Evolutionary conservation across 805 yeast genomes (phyloP), one percentile per base, ranked within the genome.

Genomic region (Ogataea paraovalis): DNA sequence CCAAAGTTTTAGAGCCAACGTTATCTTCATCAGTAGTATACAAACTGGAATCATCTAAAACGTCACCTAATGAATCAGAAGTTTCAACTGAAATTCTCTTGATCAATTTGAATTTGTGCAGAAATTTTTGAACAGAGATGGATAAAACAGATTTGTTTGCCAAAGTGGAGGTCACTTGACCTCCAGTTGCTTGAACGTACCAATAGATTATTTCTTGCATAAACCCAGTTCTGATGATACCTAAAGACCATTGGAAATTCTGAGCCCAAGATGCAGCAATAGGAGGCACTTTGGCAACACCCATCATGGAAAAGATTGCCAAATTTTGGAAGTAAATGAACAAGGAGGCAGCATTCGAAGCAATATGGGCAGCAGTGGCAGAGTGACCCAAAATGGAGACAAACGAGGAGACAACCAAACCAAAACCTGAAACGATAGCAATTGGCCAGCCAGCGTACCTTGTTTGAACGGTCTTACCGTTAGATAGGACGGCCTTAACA

Each of bases 241-340:
- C 99, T 79, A 92, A 79, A 1, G 97, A 83, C 98, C 98, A 92
- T 67, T 81, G 83, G 73, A 94, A 94, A 71, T 92, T 94, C 68
- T 92, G 96, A 28, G 95, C 83, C 99, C 99, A 92, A 2, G 98
- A 91, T 2, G 96, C 89, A 4, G 97, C 98, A 56, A 94, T 91
- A 2, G 99, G 99, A 2, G 99, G 99, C 19, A 89, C 87, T 51
- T 80, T 73, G 19, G 88, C 79, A 27, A 92, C 97, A 47, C 95
- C 97, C 90, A 90, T 85, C 97, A 94, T 91, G 16, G 96, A 79
- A 18, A 92, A 85, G 50, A 92, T 82, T 19, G 97, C 97, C 57
- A 94, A 74, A 48, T 87, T 81, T 72, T 94, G 99, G 79, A 92
- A 94, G 68, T 94, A 94, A 46, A 90, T 82, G 68, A 94, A 94